phyloP scores from a whole-genome alignment of 805 yeast species.

The Scheffersomyces coipomensis region DNA sequence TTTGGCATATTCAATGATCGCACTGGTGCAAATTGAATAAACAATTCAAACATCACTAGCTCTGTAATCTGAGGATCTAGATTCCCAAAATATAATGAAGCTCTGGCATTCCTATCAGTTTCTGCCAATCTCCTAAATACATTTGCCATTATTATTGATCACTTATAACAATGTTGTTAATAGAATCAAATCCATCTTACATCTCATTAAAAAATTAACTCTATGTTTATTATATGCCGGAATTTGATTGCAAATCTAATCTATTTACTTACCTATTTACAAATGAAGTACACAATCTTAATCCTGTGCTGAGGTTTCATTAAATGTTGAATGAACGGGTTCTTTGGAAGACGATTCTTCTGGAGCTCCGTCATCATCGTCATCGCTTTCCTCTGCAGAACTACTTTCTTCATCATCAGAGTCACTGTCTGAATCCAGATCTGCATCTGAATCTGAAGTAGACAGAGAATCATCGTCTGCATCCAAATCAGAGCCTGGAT shows the following conservation, averaged over 20 bases:
- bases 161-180: neutral
- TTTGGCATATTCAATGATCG: constrained; percentile 70
- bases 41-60: constrained; percentile 70
- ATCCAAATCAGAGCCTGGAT: constrained; percentile 1
- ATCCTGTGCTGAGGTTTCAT: neutral
- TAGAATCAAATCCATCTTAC: neutral
- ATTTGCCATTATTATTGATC: constrained; percentile 16
- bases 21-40: constrained; percentile 83
- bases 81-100: constrained; percentile 78
- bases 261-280: too few species aligned
- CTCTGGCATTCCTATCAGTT: constrained; percentile 54
- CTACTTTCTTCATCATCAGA: neutral
- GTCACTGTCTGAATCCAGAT: constrained; percentile 10
- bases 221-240: too few species aligned
- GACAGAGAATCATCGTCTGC: constrained; percentile 9
- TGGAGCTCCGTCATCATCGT: constrained; percentile 25
- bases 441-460: constrained; percentile 13
- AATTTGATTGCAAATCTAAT: too few species aligned
- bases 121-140: constrained; percentile 36
- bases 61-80: constrained; percentile 76
- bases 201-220: too few species aligned
- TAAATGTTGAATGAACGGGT: neutral
- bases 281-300: too few species aligned
- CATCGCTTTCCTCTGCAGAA: neutral
- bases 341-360: constrained; percentile 31